Evolutionary conservation across 768 basidiomycete genomes (phyloP).

Genomic region (Terana coerulea): DNA sequence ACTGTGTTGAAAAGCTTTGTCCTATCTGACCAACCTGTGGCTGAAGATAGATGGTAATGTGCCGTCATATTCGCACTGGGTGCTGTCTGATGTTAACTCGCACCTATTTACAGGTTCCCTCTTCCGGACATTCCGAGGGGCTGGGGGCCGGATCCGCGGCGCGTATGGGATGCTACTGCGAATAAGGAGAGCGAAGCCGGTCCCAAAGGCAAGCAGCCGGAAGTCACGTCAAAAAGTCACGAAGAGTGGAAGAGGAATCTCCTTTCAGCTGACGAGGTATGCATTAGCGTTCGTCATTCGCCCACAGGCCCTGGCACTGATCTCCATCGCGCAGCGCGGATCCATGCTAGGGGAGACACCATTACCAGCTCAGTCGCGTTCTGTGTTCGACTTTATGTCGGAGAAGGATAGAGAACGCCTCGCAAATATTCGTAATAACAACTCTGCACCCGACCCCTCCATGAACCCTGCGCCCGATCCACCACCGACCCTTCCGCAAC

Average conservation of each 20-base stretch:
- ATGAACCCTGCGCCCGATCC: conserved; percentile 17
- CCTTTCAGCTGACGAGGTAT: conserved; percentile 66
- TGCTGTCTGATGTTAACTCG: conserved; percentile 14
- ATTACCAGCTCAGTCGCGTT: conserved; percentile 63
- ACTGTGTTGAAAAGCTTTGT: conserved; percentile 74
- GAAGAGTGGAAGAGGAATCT: conserved; percentile 55
- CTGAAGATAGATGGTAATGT: conserved; percentile 65
- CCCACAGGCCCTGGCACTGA: background rate
- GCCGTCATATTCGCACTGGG: conserved; percentile 7
- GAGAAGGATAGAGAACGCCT: conserved; percentile 88
- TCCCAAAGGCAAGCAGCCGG: conserved; percentile 42
- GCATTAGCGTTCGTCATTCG: conserved; percentile 17
- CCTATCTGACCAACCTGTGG: conserved; percentile 60
- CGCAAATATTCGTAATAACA: conserved; percentile 42
- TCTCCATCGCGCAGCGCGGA: conserved; percentile 57
- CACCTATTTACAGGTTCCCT: conserved; percentile 59
- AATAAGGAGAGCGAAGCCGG: conserved; percentile 29
- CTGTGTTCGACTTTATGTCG: conserved; percentile 93
- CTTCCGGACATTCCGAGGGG: conserved; percentile 76
- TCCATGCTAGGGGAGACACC: conserved; percentile 78
- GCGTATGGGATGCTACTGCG: conserved; percentile 60
- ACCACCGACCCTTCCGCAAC: conserved; percentile 25
- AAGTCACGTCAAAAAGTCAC: conserved; percentile 30
- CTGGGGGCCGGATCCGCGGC: conserved; percentile 82
- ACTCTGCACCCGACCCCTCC: conserved; percentile 25